These are phyloP conservation scores for Scleroderma bovista DNA, from an alignment of 768 basidiomycete species.

Conservation along the genomic window DNA sequence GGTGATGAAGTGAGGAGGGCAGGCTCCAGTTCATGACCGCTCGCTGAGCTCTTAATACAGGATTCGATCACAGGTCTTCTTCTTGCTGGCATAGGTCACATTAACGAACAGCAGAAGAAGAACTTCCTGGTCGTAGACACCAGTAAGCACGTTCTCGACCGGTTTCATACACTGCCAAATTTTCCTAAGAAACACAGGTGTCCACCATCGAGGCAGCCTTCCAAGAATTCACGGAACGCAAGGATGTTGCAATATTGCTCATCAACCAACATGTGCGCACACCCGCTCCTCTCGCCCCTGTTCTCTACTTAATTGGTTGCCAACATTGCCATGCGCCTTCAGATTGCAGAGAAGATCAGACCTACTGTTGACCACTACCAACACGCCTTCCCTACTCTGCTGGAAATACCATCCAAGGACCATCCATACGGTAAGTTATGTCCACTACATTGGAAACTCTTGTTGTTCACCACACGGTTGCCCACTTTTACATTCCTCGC, in stretches of 20 bases:
- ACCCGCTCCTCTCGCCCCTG: constrained; percentile 2
- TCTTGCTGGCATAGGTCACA: constrained; percentile 90
- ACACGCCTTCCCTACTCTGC: constrained; percentile 91
- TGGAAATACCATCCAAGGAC: constrained; percentile 98
- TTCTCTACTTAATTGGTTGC: constrained; percentile 1
- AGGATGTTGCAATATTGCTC: constrained; percentile 92
- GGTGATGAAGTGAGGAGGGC: constrained; percentile 78
- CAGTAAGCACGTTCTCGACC: constrained; percentile 50
- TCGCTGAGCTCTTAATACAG: constrained; percentile 36
- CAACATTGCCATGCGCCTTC: constrained; percentile 11
- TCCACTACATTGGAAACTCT: background rate
- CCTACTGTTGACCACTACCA: constrained; percentile 93
- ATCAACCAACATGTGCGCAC: constrained; percentile 94
- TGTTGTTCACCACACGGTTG: constrained; percentile 1
- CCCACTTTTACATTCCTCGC: constrained; percentile 14
- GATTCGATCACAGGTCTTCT: constrained; percentile 96
- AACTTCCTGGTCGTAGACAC: constrained; percentile 95
- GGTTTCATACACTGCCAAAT: background rate
- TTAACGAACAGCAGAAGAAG: constrained; percentile 89
- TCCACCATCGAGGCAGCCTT: constrained; percentile 89
- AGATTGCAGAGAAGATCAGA: constrained; percentile 97
- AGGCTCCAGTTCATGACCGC: background rate
- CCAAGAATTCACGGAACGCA: constrained; percentile 90
- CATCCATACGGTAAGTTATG: constrained; percentile 83
- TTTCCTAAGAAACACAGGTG: constrained; percentile 74